phyloP scores from a whole-genome alignment of 306 rosid species.

The Phaseolus lunatus region DNA sequence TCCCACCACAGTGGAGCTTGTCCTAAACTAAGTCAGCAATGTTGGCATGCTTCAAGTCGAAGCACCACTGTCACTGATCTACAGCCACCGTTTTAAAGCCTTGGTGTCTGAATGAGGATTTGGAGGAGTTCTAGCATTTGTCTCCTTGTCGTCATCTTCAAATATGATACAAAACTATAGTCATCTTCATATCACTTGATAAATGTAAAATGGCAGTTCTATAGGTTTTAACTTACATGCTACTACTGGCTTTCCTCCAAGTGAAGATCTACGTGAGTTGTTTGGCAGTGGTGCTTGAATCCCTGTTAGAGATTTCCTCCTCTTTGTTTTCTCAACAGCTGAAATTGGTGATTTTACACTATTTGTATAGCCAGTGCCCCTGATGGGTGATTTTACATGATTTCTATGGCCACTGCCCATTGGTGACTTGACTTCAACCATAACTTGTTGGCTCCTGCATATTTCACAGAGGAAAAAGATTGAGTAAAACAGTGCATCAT shows the following conservation, averaged over 20 bases:
- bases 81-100: slow-evolving; percentile 62
- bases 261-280: slow-evolving; percentile 71
- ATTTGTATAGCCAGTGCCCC: slow-evolving; percentile 40
- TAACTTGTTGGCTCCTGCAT: slow-evolving; percentile 72
- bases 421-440: slow-evolving; percentile 63
- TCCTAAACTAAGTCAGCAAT: slow-evolving; percentile 48
- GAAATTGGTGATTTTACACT: slow-evolving; percentile 55
- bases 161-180: slow-evolving; percentile 19
- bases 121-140: slow-evolving; percentile 85
- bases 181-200: too few species aligned
- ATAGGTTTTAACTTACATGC: slow-evolving; percentile 56
- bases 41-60: slow-evolving; percentile 62
- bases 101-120: slow-evolving; percentile 53
- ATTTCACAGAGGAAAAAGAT: slow-evolving; percentile 33
- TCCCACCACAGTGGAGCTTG: slow-evolving; percentile 37
- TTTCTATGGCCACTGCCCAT: slow-evolving; percentile 40
- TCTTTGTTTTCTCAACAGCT: slow-evolving; percentile 50
- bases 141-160: slow-evolving; percentile 66
- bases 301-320: slow-evolving; percentile 89
- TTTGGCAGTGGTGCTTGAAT: slow-evolving; percentile 56
- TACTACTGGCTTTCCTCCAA: slow-evolving; percentile 70
- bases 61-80: slow-evolving; percentile 56
- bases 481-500: neutral
- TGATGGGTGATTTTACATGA: slow-evolving; percentile 58
- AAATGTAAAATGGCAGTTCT: slow-evolving; percentile 6